Evolutionary conservation across 768 basidiomycete species (phyloP), one percentile per base, ranked within the genome.

Genomic region (Phaffia australis): DNA sequence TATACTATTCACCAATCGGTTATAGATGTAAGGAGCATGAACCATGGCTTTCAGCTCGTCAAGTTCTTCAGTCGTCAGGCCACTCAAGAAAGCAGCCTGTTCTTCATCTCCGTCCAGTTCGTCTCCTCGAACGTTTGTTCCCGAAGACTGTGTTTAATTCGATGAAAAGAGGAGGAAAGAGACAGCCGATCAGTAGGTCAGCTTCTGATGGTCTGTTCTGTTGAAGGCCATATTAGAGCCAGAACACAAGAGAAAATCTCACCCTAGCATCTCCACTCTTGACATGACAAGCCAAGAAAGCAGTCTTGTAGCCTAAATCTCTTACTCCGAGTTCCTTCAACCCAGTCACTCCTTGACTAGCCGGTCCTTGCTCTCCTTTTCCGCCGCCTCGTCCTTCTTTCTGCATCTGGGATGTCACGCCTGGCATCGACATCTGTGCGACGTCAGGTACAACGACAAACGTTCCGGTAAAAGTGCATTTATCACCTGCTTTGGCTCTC

Each of bases 371-470:
- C 2, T 84, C 84, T 27, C 81, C 83, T 21, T 83, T 84, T 14
- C 73, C 74, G 42, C 81, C 83, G 69, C 81, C 84, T 68, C 81
- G 84, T 1, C 88, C 84, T 75, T 97, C 92, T 47, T 93, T 82
- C 78, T 90, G 88, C 69, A 98, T 81, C 76, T 94, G 85, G 0
- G 92, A 86, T 75, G 91, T 94, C 30, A 95, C 93, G 19, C 95
- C 95, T 0, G 93, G 93, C 19, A 98, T 77, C 2, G 93, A 91
- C 23, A 99, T 83, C 75, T 95, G 93, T 70, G 91, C 88, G 59
- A 98, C 94, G 77, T 99, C 95, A 4, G 95, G 95, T 0, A 99
- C 93, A 62, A 98, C 94, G 72, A 98, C 93, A 78, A 99, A 98
- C 0, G 90, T 88, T 23, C 95, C 95, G 6, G 90, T 95, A 75